Conservation (phyloP, 495 filamentous ascomycete species). For the Tuber borchii region DNA sequence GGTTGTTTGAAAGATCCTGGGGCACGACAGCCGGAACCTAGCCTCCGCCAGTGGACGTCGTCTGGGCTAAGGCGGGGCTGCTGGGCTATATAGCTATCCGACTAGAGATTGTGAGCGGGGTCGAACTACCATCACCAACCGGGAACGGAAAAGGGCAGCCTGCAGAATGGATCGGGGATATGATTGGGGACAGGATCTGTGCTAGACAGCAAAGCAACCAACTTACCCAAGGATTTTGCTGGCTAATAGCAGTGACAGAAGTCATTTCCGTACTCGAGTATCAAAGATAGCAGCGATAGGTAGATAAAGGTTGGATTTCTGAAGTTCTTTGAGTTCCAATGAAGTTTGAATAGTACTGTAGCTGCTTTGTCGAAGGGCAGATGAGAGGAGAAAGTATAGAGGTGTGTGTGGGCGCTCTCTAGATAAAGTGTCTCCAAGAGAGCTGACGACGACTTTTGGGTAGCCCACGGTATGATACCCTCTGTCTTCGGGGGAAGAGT, state of each 20-base stretch:
- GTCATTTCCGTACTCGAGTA: not conserved
- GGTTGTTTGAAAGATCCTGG: constrained; percentile 17
- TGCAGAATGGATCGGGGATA: not conserved
- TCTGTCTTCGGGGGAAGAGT: not conserved
- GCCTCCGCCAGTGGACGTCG: constrained; percentile 13
- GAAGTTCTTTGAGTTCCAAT: not conserved
- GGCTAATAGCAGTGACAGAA: constrained; percentile 8
- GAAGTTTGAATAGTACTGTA: not conserved
- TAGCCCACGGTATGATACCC: not conserved
- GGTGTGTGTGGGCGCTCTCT: not conserved
- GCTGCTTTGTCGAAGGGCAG: not conserved
- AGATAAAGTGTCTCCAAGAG: not conserved
- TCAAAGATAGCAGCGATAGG: not conserved
- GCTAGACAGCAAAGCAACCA: constrained; percentile 5
- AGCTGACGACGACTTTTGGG: not conserved
- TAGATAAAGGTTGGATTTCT: not conserved
- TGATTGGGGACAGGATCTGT: constrained; percentile 13
- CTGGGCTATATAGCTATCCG: constrained; percentile 9
- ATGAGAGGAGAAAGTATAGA: not conserved
- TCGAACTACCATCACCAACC: not conserved
- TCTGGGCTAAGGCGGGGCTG: constrained; percentile 13
- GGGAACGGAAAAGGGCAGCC: not conserved
- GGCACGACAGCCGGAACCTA: constrained; percentile 12
- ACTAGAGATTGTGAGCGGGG: constrained; percentile 17
- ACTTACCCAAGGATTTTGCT: constrained; percentile 27